Conservation (phyloP, 805 yeast genomes). For the Hanseniaspora nectarophila region DNA sequence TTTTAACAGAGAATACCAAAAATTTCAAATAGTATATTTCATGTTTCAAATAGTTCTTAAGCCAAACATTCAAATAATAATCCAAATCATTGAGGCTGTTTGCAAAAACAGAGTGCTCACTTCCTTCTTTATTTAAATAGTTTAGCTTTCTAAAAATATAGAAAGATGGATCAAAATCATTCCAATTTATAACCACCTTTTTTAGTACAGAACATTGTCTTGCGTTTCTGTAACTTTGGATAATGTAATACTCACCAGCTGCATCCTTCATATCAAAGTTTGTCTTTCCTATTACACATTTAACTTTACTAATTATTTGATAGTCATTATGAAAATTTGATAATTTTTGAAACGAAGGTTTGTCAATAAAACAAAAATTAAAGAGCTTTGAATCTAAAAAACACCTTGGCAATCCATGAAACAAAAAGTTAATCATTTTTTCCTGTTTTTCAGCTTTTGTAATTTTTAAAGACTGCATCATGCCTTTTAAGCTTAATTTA, state of each 20-base stretch:
- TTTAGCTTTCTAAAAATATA: neutral
- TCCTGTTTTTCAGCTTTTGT: neutral
- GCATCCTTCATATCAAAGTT: neutral
- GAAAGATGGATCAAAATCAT: slow-evolving; percentile 6
- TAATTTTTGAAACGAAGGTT: neutral
- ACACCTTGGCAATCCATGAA: slow-evolving; percentile 12
- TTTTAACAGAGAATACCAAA: neutral
- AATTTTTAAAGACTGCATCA: neutral
- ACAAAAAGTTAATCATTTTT: slow-evolving; percentile 2
- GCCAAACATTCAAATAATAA: slow-evolving; percentile 4
- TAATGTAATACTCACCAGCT: neutral
- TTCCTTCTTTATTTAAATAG: neutral
- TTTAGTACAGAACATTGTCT: neutral
- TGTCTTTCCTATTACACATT: neutral
- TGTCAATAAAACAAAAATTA: neutral
- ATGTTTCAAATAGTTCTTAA: neutral
- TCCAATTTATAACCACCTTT: slow-evolving; percentile 5
- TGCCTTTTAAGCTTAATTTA: neutral
- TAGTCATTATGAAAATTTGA: neutral
- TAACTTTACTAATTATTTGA: neutral
- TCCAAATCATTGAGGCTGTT: neutral
- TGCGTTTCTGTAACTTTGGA: neutral
- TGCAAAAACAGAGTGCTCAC: neutral
- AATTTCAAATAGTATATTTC: slow-evolving; percentile 5
- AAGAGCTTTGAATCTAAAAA: slow-evolving; percentile 1